A percentile compares a stretch with the other conserved stretches of the same genome.
phyloP scores from a whole-genome alignment of 805 yeast genomes.

The Saturnispora gosingensis region DNA sequence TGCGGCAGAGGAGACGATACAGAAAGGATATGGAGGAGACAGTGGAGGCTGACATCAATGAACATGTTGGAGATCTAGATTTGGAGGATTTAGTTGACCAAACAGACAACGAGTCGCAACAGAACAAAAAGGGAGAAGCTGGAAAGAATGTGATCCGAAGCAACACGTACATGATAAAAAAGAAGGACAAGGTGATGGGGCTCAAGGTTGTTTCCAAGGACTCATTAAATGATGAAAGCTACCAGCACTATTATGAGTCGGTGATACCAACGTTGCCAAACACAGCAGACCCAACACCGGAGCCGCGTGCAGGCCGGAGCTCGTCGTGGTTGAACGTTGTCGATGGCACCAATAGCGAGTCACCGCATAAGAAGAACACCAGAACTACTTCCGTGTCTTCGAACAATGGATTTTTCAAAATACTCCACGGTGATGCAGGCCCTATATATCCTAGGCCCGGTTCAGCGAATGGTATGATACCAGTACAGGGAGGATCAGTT shows the following conservation, averaged over 20 bases:
- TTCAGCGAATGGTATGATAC: not conserved
- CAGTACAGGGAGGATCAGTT: not conserved
- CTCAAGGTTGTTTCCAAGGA: slow-evolving; percentile 13
- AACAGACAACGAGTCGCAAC: slow-evolving; percentile 1
- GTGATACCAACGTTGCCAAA: slow-evolving; percentile 26
- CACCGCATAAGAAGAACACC: not conserved
- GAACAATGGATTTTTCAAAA: slow-evolving; percentile 7
- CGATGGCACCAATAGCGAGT: not conserved
- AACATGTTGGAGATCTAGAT: slow-evolving; percentile 30
- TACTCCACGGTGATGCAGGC: slow-evolving; percentile 22
- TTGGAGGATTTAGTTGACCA: slow-evolving; percentile 24
- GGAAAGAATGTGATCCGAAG: not conserved
- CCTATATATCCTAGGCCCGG: slow-evolving; percentile 25
- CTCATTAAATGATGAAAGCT: not conserved
- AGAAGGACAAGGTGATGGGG: slow-evolving; percentile 21
- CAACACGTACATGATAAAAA: slow-evolving; percentile 9
- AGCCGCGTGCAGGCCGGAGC: not conserved
- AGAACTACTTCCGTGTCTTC: slow-evolving; percentile 3
- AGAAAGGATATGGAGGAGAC: slow-evolving; percentile 30
- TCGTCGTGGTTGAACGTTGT: not conserved
- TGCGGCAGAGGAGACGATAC: slow-evolving; percentile 30
- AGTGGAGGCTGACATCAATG: slow-evolving; percentile 27
- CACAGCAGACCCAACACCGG: not conserved
- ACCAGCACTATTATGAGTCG: slow-evolving; percentile 24
- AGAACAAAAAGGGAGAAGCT: not conserved